Evolutionary conservation across 2,329 filamentous ascomycete species (phyloP), one percentile per base, ranked within the genome.

Genomic region (Diaporthe citrichinensis): DNA sequence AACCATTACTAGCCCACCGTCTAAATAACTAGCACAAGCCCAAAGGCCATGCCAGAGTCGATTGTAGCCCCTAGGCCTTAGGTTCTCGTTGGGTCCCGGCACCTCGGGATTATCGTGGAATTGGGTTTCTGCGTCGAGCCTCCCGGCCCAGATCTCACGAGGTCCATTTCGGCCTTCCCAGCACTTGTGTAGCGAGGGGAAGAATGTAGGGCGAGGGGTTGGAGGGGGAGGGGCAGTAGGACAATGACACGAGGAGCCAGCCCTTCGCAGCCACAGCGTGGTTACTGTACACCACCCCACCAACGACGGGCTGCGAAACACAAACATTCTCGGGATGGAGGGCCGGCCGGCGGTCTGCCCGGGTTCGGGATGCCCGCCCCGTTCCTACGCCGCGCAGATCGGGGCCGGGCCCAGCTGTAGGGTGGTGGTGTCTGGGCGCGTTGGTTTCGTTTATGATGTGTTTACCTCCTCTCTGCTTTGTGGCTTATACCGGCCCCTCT

Each of bases 301-400:
- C 55, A 14, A 15, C 25, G 49, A 69, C 58, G 9, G 61, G 15
- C n/a, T 23, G 41, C 51, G 71, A 73, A 65, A 73, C 71, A 72
- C 36, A 65, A 55, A 44, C 58, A 57, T 28, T 55, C 41, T 34
- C 41, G 58, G 46, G 46, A 62, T 65, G 58, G 71, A 73, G 58
- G 46, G 71, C 58, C 71, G 71, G 58, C 71, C 71, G 58, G 46
- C 58, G 71, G 71, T 73, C 71, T 65, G 71, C 71, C 69, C 71
- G 46, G 71, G 34, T 34, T 31, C 71, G 49, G 58, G 58, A 73
- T 34, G 36, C 58, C 61, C 61, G 23, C 25, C 41, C 62, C 41
- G 7, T 39, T 41, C 34, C 65, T n/a, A 20, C 49, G 49, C 65
- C 49, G 65, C 17, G 65, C 25, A 41, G 65, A 69, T 69, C 46